phyloP scores from a whole-genome alignment of 1,139 yeast genomes.

The Eremothecium gossypii region DNA sequence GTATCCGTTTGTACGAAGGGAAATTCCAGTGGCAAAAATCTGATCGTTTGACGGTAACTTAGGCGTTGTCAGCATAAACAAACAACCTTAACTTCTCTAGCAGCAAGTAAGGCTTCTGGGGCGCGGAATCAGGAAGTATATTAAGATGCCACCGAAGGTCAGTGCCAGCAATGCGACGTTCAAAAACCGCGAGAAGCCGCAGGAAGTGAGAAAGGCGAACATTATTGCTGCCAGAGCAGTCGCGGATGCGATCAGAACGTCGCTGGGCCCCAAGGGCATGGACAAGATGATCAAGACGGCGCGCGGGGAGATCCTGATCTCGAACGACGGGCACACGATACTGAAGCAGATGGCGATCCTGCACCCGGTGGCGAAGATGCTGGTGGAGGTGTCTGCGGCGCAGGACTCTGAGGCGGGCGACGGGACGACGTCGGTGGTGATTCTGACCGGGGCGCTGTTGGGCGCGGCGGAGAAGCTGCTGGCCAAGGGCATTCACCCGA shows the following conservation, averaged over 20 bases:
- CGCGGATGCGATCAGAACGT: constrained; percentile 95
- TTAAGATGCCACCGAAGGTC: constrained; percentile 18
- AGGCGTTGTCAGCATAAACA: too few species aligned
- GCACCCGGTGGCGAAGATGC: constrained; percentile 98
- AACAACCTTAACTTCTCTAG: too few species aligned
- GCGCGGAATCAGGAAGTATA: not conserved
- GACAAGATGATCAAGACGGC: constrained; percentile 97
- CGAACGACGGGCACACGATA: constrained; percentile 97
- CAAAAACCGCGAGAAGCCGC: constrained; percentile 93
- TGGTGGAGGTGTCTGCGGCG: constrained; percentile 94
- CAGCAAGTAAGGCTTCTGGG: too few species aligned
- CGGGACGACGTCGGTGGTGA: constrained; percentile 96
- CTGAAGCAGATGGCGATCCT: constrained; percentile 94
- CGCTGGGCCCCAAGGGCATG: constrained; percentile 98
- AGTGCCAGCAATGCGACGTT: constrained; percentile 77
- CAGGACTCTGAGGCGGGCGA: constrained; percentile 99
- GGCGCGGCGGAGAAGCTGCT: constrained; percentile 91
- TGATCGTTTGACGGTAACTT: too few species aligned
- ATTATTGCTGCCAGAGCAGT: constrained; percentile 96
- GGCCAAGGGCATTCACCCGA: constrained; percentile 90
- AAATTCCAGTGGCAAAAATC: too few species aligned
- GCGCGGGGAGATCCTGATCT: constrained; percentile 83
- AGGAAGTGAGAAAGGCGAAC: constrained; percentile 88
- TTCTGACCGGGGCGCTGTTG: constrained; percentile 83
- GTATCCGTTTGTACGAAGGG: too few species aligned